These are phyloP conservation scores for Coprinopsis sp. DNA, from an alignment of 768 basidiomycete genomes.

Conservation along the genomic window DNA sequence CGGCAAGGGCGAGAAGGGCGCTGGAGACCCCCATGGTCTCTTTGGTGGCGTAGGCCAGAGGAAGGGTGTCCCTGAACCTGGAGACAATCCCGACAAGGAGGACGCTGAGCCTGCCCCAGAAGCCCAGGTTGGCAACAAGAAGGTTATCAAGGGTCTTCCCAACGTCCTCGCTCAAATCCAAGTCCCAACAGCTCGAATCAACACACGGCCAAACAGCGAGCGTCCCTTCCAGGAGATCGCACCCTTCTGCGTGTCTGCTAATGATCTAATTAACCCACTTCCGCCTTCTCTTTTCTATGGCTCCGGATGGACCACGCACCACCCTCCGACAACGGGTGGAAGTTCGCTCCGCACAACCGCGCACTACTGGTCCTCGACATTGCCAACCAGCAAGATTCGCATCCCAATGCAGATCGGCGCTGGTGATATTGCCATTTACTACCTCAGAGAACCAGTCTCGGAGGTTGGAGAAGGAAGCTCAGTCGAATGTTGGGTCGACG, in stretches of 20 bases:
- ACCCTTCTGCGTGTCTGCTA: constrained; percentile 93
- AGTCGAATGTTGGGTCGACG: constrained; percentile 96
- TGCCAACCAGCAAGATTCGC: constrained; percentile 76
- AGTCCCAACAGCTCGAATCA: constrained; percentile 73
- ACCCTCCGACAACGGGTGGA: constrained; percentile 48
- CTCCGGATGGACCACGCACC: constrained; percentile 81
- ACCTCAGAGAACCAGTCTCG: constrained; percentile 65
- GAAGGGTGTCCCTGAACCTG: constrained; percentile 64
- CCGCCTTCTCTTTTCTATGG: constrained; percentile 93
- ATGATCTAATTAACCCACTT: constrained; percentile 95
- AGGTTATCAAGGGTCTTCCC: constrained; percentile 19
- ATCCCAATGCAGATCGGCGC: constrained; percentile 82
- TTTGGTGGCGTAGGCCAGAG: constrained; percentile 85
- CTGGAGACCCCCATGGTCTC: constrained; percentile 51
- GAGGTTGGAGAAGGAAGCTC: constrained; percentile 63
- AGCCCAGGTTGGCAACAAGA: constrained; percentile 13
- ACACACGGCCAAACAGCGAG: constrained; percentile 49
- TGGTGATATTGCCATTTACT: constrained; percentile 93
- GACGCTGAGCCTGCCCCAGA: constrained; percentile 24
- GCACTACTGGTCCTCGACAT: constrained; percentile 92
- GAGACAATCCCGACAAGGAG: constrained; percentile 27
- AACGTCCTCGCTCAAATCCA: constrained; percentile 33
- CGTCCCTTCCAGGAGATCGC: constrained; percentile 77
- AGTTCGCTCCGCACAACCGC: constrained; percentile 49
- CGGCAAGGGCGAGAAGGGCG: constrained; percentile 30